Conservation (phyloP, 2,329 filamentous ascomycete species). For the Elsinoe ampelina region DNA sequence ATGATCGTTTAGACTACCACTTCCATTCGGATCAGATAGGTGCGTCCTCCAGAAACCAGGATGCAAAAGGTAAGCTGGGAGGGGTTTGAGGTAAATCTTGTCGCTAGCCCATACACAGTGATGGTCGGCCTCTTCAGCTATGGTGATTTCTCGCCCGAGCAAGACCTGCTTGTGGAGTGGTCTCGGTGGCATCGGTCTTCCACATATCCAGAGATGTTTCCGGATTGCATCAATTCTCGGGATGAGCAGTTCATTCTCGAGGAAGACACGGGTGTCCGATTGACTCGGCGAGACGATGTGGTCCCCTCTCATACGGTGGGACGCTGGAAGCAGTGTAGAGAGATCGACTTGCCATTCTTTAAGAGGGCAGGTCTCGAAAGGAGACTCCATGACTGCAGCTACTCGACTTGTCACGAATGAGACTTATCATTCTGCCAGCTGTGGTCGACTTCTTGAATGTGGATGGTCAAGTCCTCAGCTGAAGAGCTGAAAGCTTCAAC, state of each 20-base stretch:
- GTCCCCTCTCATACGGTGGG: background rate
- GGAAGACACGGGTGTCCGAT: background rate
- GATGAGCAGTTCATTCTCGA: background rate
- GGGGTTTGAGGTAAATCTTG: slow-evolving; percentile 18
- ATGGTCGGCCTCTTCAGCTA: slow-evolving; percentile 15
- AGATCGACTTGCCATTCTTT: background rate
- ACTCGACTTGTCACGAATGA: background rate
- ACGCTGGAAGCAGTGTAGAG: background rate
- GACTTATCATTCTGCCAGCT: no score
- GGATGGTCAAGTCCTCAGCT: background rate
- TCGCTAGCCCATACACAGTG: slow-evolving; percentile 16
- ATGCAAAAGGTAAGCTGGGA: slow-evolving; percentile 15
- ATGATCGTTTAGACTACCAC: background rate
- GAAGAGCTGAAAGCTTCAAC: no score
- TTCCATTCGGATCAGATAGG: background rate
- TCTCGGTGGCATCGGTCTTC: slow-evolving; percentile 19
- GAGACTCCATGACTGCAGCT: background rate
- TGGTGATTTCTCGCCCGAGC: slow-evolving; percentile 14
- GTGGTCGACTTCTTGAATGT: background rate
- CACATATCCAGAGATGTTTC: slow-evolving; percentile 12
- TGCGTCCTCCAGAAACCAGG: slow-evolving; percentile 1
- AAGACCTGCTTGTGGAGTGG: slow-evolving; percentile 22
- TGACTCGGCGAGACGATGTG: background rate
- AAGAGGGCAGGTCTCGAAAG: background rate
- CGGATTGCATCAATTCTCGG: background rate